These are phyloP conservation scores for Melastoma malabathricum DNA, from an alignment of 345 rosid species.

Conservation along the genomic window DNA sequence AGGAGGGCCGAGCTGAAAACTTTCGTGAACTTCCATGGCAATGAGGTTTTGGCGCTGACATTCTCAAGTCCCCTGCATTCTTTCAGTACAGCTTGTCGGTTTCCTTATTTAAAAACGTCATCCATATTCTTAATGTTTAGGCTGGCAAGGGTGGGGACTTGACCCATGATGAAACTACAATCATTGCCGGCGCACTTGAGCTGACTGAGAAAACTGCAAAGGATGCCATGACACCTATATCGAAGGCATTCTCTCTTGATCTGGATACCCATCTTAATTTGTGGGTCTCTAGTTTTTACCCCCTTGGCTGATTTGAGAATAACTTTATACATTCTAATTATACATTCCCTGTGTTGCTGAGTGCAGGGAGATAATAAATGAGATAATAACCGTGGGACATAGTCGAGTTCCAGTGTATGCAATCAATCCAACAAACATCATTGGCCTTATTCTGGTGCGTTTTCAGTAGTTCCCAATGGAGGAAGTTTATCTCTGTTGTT, in stretches of 20 bases:
- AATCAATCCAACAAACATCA: slow-evolving; percentile 55
- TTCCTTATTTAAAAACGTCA: not conserved
- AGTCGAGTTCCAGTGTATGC: slow-evolving; percentile 89
- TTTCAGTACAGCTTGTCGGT: slow-evolving; percentile 1
- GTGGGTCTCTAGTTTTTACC: slow-evolving; percentile 42
- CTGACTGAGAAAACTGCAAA: slow-evolving; percentile 82
- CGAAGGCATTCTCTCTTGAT: slow-evolving; percentile 96
- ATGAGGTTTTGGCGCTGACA: slow-evolving; percentile 39
- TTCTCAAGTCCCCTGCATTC: not conserved
- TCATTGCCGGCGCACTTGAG: slow-evolving; percentile 93
- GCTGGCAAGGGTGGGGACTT: slow-evolving; percentile 96
- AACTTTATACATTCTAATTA: slow-evolving; percentile 10
- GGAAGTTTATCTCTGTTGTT: not conserved
- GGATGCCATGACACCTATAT: slow-evolving; percentile 91
- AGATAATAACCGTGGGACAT: slow-evolving; percentile 82
- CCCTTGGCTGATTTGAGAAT: slow-evolving; percentile 3
- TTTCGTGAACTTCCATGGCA: slow-evolving; percentile 80
- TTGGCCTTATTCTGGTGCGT: slow-evolving; percentile 80
- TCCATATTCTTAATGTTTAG: slow-evolving; percentile 20
- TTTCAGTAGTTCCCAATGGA: not conserved
- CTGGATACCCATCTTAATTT: slow-evolving; percentile 84
- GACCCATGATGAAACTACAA: slow-evolving; percentile 88
- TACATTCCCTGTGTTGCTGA: slow-evolving; percentile 4
- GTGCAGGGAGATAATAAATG: slow-evolving; percentile 68
- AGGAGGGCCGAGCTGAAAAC: slow-evolving; percentile 95